Conservation (phyloP, 2,329 filamentous ascomycete species). For the Seiridium cupressi region DNA sequence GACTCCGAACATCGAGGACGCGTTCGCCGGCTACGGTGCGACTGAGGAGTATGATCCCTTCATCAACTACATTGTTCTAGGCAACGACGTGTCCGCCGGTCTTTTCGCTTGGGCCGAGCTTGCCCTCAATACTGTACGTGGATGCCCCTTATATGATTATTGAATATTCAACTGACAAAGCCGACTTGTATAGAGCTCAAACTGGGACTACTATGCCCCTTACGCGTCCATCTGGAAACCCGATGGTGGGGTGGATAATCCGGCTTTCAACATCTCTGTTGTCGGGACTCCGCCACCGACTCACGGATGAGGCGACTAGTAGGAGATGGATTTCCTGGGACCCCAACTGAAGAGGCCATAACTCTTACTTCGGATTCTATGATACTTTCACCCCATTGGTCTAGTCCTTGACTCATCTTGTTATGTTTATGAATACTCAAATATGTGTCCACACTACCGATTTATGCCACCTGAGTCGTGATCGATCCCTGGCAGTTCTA, state of each 20-base stretch:
- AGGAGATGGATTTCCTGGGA: too few relatives aligned
- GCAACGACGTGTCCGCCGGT: slow-evolving; percentile 17
- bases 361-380: too few relatives aligned
- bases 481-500: too few relatives aligned
- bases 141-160: too few relatives aligned
- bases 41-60: slow-evolving; percentile 41
- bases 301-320: slow-evolving; percentile 16
- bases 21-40: slow-evolving; percentile 27
- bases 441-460: too few relatives aligned
- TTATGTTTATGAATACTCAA: too few relatives aligned
- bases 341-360: too few relatives aligned
- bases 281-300: slow-evolving; percentile 22
- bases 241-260: slow-evolving; percentile 26
- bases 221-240: slow-evolving; percentile 26
- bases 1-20: slow-evolving; percentile 25
- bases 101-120: slow-evolving; percentile 29
- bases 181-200: slow-evolving; percentile 11
- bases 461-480: too few relatives aligned
- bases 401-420: too few relatives aligned
- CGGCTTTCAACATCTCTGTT: slow-evolving; percentile 22
- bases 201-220: slow-evolving; percentile 26
- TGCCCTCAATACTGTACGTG: slow-evolving; percentile 21
- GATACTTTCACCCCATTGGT: too few relatives aligned
- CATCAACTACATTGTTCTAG: slow-evolving; percentile 41
- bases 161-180: not conserved